Percentiles rank a stretch among this genome's conserved stretches.
phyloP scores from a whole-genome alignment of 2,329 filamentous ascomycete genomes.

The Fusarium temperatum region DNA sequence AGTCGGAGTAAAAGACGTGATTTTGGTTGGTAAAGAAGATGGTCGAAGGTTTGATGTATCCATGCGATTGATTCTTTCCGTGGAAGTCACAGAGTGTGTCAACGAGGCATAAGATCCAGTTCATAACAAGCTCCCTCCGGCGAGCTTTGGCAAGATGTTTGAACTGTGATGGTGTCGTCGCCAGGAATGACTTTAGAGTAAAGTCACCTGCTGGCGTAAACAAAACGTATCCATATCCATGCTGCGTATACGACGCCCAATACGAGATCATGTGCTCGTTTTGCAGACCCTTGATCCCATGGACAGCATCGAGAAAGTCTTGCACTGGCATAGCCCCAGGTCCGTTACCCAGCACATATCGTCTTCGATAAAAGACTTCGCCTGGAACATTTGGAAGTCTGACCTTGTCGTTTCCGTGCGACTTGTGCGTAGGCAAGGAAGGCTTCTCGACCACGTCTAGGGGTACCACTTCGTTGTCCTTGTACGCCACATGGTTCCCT shows the following conservation, averaged over 20 bases:
- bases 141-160: constrained; percentile 69
- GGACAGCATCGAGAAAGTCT: constrained; percentile 69
- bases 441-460: constrained; percentile 72
- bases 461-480: constrained; percentile 74
- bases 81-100: constrained; percentile 76
- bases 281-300: constrained; percentile 64
- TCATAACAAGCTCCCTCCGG: constrained; percentile 68
- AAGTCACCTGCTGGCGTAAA: constrained; percentile 73
- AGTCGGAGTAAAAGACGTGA: constrained; percentile 73
- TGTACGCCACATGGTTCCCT: constrained; percentile 70
- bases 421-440: constrained; percentile 49
- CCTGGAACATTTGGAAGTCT: constrained; percentile 70
- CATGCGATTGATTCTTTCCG: constrained; percentile 69
- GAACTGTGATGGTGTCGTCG: constrained; percentile 68
- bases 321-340: constrained; percentile 57
- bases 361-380: constrained; percentile 65
- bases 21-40: constrained; percentile 73
- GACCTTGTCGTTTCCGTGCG: constrained; percentile 63
- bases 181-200: constrained; percentile 73
- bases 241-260: constrained; percentile 75
- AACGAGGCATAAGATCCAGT: constrained; percentile 79
- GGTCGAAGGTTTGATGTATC: constrained; percentile 75
- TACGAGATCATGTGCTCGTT: constrained; percentile 77
- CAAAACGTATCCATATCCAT: constrained; percentile 70
- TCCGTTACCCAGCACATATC: constrained; percentile 60